A percentile compares a stretch with the other conserved stretches of the same genome.
Conservation (phyloP, 2,329 filamentous ascomycete species). For the Ascochyta viciae-villosae region DNA sequence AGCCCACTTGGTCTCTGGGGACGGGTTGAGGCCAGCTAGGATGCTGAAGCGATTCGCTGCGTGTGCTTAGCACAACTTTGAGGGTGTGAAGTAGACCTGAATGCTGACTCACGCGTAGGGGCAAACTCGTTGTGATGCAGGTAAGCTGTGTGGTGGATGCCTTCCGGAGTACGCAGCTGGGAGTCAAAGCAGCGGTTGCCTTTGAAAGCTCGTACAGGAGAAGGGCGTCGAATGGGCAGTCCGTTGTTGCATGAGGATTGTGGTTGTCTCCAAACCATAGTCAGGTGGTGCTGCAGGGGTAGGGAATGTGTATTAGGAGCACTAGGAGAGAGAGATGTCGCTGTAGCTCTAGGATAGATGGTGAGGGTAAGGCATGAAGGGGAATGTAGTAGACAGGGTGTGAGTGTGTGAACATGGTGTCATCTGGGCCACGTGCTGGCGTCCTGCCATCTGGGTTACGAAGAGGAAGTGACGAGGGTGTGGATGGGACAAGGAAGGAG, state of each 20-base stretch:
- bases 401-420: conserved; percentile 2
- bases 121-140: conserved; percentile 28
- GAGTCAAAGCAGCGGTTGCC: conserved; percentile 22
- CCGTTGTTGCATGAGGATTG: conserved; percentile 18
- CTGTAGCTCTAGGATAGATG: conserved; percentile 13
- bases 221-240: conserved; percentile 10
- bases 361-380: background rate
- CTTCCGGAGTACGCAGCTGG: conserved; percentile 8
- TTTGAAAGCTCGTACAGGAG: conserved; percentile 14
- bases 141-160: conserved; percentile 17
- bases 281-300: conserved; percentile 13
- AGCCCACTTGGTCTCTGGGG: conserved; percentile 27
- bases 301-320: conserved; percentile 14
- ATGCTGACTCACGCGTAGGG: conserved; percentile 26
- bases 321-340: conserved; percentile 14
- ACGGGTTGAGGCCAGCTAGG: conserved; percentile 30
- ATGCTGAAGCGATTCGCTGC: conserved; percentile 42
- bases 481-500: background rate
- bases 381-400: background rate
- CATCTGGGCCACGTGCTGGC: conserved; percentile 11
- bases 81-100: too few relatives aligned
- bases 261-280: conserved; percentile 27
- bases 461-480: background rate
- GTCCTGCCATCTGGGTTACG: background rate
- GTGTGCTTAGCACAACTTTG: background rate